A percentile compares a stretch with the other conserved stretches of the same genome.
These are phyloP conservation scores for Trypanosoma rangeli DNA, from an alignment of 208 protist species.

Conservation along the genomic window DNA sequence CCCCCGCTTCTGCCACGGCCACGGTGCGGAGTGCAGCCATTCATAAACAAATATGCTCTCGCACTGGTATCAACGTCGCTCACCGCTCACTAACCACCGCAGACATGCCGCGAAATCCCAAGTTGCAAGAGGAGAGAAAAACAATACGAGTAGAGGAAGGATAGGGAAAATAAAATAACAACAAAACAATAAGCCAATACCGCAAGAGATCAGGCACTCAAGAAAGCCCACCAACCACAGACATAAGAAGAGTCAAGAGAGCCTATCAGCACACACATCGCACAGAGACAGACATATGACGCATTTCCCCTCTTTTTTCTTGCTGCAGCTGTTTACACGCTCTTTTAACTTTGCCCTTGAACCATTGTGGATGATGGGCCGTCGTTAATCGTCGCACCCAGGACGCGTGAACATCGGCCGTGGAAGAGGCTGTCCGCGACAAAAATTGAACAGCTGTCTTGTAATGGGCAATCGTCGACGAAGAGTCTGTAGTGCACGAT, in stretches of 20 bases:
- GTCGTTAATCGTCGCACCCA: background rate
- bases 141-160: no score
- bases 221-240: background rate
- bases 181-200: background rate
- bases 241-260: background rate
- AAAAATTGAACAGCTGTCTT: constrained; percentile 22
- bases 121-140: background rate
- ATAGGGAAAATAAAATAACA: background rate
- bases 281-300: background rate
- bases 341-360: background rate
- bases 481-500: constrained; percentile 9
- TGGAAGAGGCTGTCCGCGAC: background rate
- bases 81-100: background rate
- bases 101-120: background rate
- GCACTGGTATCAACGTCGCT: background rate
- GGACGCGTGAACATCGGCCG: background rate
- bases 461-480: constrained; percentile 23
- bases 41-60: background rate
- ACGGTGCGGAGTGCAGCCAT: background rate
- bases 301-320: background rate
- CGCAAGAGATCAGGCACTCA: background rate
- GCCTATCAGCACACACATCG: background rate
- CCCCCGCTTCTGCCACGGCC: background rate
- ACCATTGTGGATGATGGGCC: background rate
- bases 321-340: background rate